Percentiles rank a stretch among this genome's conserved stretches.
Evolutionary conservation across 768 basidiomycete species (phyloP).

Genomic region (Ephemerocybe angulata): DNA sequence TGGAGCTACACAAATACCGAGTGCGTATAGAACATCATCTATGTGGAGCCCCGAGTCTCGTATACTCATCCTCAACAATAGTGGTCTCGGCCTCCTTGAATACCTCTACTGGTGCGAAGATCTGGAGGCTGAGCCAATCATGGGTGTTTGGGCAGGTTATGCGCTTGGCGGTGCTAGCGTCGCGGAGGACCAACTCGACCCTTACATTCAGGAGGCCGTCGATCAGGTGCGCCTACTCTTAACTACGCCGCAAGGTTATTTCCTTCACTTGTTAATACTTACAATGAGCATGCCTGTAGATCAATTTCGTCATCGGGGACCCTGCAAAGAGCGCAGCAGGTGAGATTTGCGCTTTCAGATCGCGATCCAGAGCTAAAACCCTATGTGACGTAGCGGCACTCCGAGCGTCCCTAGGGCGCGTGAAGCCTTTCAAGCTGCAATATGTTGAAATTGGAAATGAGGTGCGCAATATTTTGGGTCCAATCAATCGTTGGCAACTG

Average conservation of each 20-base stretch:
- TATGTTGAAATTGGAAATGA: constrained; percentile 60
- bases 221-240: too few relatives aligned
- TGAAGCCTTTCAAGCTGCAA: constrained; percentile 46
- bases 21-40: constrained; percentile 28
- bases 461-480: constrained; percentile 18
- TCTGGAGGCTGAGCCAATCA: constrained; percentile 55
- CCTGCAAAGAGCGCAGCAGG: constrained; percentile 39
- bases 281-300: constrained; percentile 26
- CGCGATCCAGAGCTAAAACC: not conserved
- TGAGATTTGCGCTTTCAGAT: too few relatives aligned
- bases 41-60: not conserved
- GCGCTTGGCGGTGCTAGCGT: constrained; percentile 45
- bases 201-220: constrained; percentile 55
- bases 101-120: constrained; percentile 60
- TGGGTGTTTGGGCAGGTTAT: constrained; percentile 65
- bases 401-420: constrained; percentile 52
- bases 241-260: too few relatives aligned
- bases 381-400: constrained; percentile 34
- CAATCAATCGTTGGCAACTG: not conserved
- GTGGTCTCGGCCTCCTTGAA: constrained; percentile 55
- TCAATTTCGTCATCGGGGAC: constrained; percentile 60
- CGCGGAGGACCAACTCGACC: constrained; percentile 40
- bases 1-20: constrained; percentile 64
- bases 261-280: too few relatives aligned
- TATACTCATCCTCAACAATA: constrained; percentile 15